These are phyloP conservation scores for Solanum corneliomulleri DNA, from an alignment of 257 asterid genomes.

Conservation along the genomic window DNA sequence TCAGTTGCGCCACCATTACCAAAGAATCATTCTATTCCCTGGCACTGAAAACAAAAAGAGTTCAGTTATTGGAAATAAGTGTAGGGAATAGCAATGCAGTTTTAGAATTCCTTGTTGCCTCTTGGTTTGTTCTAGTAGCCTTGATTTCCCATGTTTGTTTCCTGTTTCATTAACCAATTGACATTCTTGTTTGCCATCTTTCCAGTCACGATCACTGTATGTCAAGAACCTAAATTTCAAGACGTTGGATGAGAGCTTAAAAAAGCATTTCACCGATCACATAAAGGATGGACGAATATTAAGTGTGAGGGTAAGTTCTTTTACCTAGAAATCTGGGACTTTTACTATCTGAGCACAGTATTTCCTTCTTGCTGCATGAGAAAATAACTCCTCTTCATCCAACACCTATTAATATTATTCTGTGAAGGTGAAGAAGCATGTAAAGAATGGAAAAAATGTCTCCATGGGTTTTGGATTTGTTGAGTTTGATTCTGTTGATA, in stretches of 20 bases:
- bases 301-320: conserved; percentile 73
- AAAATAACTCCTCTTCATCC: background rate
- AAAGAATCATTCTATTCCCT: background rate
- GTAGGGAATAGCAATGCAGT: background rate
- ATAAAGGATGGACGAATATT: conserved; percentile 64
- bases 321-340: background rate
- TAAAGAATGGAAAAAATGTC: conserved; percentile 74
- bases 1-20: background rate
- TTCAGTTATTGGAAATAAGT: background rate
- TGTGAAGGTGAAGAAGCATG: conserved; percentile 73
- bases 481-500: conserved; percentile 76
- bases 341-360: background rate
- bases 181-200: background rate
- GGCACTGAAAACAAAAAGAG: background rate
- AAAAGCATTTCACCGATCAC: conserved; percentile 51
- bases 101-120: background rate
- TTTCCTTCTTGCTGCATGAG: background rate
- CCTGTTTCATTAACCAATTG: background rate
- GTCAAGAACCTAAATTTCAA: conserved; percentile 89
- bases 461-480: conserved; percentile 94
- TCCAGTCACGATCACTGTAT: conserved; percentile 82
- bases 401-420: background rate
- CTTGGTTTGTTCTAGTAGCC: background rate
- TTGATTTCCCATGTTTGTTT: background rate
- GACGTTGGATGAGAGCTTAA: conserved; percentile 71